These are phyloP conservation scores for Hypoxylon sp. DNA, from an alignment of 2,329 filamentous ascomycete genomes.

Conservation along the genomic window DNA sequence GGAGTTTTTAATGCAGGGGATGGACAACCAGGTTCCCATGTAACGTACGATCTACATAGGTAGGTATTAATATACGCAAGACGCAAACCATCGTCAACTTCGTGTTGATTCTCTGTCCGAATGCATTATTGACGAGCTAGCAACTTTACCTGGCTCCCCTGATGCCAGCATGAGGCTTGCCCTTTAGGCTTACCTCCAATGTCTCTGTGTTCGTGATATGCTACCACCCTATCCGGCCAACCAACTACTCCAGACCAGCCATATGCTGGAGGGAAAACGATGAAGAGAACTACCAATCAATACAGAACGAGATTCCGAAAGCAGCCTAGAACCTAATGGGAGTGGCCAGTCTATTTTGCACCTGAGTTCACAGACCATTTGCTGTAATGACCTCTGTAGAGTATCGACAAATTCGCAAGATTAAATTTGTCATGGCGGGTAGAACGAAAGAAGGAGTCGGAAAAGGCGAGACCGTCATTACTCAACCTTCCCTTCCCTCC, in stretches of 20 bases:
- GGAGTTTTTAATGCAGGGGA: slow-evolving; percentile 13
- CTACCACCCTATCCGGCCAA: slow-evolving; percentile 43
- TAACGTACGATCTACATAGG: slow-evolving; percentile 47
- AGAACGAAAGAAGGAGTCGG: slow-evolving; percentile 33
- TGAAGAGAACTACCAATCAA: slow-evolving; percentile 55
- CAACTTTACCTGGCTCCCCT: slow-evolving; percentile 43
- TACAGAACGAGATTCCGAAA: slow-evolving; percentile 55
- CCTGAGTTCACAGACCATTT: slow-evolving; percentile 46
- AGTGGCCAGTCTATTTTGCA: slow-evolving; percentile 55
- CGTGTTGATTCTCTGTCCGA: slow-evolving; percentile 46
- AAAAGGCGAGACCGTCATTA: slow-evolving; percentile 33
- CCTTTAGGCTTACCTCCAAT: slow-evolving; percentile 41
- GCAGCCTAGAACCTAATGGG: slow-evolving; percentile 52
- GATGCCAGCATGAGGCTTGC: slow-evolving; percentile 42
- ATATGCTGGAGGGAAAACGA: slow-evolving; percentile 48
- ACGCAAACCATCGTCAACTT: slow-evolving; percentile 43
- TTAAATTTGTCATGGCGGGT: slow-evolving; percentile 37
- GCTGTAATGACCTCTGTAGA: slow-evolving; percentile 50
- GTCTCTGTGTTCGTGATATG: slow-evolving; percentile 47
- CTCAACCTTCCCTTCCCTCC: slow-evolving; percentile 32
- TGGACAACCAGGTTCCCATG: slow-evolving; percentile 39
- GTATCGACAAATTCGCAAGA: slow-evolving; percentile 49
- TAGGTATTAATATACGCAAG: slow-evolving; percentile 47
- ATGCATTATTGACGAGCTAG: slow-evolving; percentile 45
- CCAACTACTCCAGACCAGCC: slow-evolving; percentile 48